phyloP scores from a whole-genome alignment of 2,329 filamentous ascomycete species.

The Pseudopyrenochaeta lycopersici region DNA sequence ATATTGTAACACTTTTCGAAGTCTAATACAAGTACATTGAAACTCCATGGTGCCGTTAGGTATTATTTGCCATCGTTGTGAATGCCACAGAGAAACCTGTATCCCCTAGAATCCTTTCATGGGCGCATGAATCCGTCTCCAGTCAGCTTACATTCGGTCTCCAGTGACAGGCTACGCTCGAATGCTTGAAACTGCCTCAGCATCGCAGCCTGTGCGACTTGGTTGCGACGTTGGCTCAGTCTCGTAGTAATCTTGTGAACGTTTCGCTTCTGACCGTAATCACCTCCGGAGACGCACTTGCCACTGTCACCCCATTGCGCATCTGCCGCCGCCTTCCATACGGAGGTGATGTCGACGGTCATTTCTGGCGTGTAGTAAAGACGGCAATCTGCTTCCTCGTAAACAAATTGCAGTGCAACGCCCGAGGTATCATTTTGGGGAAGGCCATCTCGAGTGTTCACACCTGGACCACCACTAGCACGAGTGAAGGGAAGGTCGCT shows the following conservation, averaged over 20 bases:
- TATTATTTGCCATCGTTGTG: background rate
- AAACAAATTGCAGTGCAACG: constrained; percentile 49
- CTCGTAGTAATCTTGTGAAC: constrained; percentile 30
- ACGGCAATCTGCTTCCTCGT: constrained; percentile 51
- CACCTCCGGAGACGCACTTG: constrained; percentile 40
- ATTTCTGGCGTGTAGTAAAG: constrained; percentile 53
- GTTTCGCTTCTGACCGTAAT: constrained; percentile 32
- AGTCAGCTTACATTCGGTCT: constrained; percentile 38
- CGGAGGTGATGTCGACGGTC: constrained; percentile 48
- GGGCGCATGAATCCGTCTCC: constrained; percentile 48
- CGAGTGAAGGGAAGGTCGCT: constrained; percentile 38
- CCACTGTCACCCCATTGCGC: constrained; percentile 42
- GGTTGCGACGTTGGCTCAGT: constrained; percentile 28
- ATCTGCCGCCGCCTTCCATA: constrained; percentile 52
- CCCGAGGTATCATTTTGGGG: constrained; percentile 39
- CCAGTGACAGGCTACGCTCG: constrained; percentile 35
- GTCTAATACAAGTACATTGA: background rate
- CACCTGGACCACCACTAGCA: constrained; percentile 18
- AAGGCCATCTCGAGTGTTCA: constrained; percentile 50
- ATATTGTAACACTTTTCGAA: background rate
- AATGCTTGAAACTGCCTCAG: constrained; percentile 34
- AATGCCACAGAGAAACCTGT: background rate
- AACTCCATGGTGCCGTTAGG: background rate
- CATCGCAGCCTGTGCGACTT: constrained; percentile 22
- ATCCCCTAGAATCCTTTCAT: constrained; percentile 16